Percentiles rank a stretch among this genome's conserved stretches.
These are phyloP conservation scores for Podospora pseudocomata DNA, from an alignment of 495 filamentous ascomycete species.

Conservation along the genomic window DNA sequence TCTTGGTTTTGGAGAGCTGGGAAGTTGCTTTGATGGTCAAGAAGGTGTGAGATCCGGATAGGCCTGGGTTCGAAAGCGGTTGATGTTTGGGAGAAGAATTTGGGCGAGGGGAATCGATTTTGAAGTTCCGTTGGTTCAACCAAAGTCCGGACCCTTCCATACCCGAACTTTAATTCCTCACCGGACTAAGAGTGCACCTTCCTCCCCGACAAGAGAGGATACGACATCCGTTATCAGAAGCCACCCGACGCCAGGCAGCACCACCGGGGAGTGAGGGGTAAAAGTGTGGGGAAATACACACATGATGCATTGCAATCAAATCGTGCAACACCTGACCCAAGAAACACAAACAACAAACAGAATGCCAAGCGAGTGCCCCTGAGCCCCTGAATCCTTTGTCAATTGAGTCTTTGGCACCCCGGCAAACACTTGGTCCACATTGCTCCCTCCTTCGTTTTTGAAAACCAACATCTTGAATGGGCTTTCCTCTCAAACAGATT, in stretches of 20 bases:
- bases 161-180: neutral
- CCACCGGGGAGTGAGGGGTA: neutral
- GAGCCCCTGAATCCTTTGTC: neutral
- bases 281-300: neutral
- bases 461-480: no score
- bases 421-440: no score
- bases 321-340: neutral
- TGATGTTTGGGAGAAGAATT: neutral
- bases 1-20: neutral
- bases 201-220: neutral
- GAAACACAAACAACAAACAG: neutral
- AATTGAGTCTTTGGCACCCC: no score
- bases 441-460: no score
- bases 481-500: no score
- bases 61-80: neutral
- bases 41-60: neutral
- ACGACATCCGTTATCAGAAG: neutral
- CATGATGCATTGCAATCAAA: neutral
- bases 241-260: neutral
- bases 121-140: neutral
- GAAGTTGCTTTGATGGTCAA: neutral
- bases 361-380: neutral
- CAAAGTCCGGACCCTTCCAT: neutral
- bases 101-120: neutral
- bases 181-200: neutral